Evolutionary conservation across 352 stramenopile genomes (phyloP).

Genomic region (Globisporangium nagaii): DNA sequence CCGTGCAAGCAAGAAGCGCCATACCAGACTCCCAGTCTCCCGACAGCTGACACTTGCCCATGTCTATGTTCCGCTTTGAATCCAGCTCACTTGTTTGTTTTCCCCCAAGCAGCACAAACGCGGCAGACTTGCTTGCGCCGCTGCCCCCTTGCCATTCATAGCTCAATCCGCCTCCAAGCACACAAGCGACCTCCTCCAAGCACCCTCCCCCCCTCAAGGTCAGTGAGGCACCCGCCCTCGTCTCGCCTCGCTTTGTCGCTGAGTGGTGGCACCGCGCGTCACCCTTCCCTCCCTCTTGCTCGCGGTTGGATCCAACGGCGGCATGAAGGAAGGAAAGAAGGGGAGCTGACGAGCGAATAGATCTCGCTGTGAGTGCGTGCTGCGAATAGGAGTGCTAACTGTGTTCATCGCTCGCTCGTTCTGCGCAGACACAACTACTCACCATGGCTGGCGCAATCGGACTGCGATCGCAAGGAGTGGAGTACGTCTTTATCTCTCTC

Average conservation of each 20-base stretch:
- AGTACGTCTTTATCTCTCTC: conserved; percentile 19
- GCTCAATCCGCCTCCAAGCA: conserved; percentile 8
- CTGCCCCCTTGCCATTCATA: conserved; percentile 3
- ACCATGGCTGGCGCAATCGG: conserved; percentile 43
- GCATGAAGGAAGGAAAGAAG: neutral
- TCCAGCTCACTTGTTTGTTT: conserved; percentile 1
- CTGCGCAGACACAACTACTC: conserved; percentile 2
- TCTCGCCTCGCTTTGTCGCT: too few species aligned
- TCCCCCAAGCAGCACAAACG: conserved; percentile 8
- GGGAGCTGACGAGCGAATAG: neutral
- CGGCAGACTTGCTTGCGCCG: neutral
- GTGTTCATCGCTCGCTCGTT: too few species aligned
- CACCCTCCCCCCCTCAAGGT: neutral
- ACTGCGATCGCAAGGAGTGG: conserved; percentile 36
- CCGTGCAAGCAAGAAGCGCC: too few species aligned
- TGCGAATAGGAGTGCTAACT: neutral
- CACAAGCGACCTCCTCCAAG: conserved; percentile 4
- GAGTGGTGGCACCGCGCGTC: neutral
- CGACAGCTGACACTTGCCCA: too few species aligned
- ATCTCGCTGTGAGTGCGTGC: neutral
- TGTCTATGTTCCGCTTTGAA: conserved; percentile 8
- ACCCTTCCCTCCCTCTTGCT: neutral
- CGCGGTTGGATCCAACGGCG: neutral
- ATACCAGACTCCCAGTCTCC: too few species aligned
- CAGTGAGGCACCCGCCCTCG: neutral